A percentile compares a stretch with the other conserved stretches of the same genome.
These are phyloP conservation scores for Daldinia caldariorum DNA, from an alignment of 495 filamentous ascomycete species.

Conservation along the genomic window DNA sequence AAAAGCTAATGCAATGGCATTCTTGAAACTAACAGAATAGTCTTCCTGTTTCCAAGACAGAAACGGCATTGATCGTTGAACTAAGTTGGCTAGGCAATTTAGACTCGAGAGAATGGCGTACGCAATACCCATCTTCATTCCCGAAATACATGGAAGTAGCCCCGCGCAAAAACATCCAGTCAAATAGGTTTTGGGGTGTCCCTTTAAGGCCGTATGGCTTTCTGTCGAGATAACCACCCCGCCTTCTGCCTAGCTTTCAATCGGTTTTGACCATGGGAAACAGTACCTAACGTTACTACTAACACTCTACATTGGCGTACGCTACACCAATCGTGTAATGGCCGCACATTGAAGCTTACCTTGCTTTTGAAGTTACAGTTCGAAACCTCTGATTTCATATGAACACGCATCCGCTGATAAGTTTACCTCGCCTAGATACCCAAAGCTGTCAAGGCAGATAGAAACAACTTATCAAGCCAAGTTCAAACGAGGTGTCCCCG, in stretches of 20 bases:
- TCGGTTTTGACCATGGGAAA: neutral
- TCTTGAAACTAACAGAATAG: neutral
- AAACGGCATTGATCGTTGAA: neutral
- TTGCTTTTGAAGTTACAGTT: neutral
- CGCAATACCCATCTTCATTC: neutral
- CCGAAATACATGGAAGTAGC: neutral
- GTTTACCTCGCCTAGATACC: neutral
- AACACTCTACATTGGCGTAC: neutral
- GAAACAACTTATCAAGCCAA: constrained; percentile 4
- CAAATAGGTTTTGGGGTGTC: neutral
- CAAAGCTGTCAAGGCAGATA: neutral
- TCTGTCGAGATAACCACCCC: neutral
- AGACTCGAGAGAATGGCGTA: neutral
- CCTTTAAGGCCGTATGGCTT: neutral
- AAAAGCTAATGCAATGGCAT: neutral
- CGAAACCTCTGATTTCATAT: neutral
- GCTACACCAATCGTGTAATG: neutral
- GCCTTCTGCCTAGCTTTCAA: neutral
- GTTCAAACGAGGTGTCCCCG: constrained; percentile 1
- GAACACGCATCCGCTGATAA: neutral
- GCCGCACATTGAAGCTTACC: neutral
- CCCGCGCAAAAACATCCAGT: neutral
- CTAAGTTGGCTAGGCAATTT: neutral
- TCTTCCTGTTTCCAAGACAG: neutral
- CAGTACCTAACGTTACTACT: neutral